phyloP scores from a whole-genome alignment of 108 stramenopile genomes.

The Nitzschia sp. region DNA sequence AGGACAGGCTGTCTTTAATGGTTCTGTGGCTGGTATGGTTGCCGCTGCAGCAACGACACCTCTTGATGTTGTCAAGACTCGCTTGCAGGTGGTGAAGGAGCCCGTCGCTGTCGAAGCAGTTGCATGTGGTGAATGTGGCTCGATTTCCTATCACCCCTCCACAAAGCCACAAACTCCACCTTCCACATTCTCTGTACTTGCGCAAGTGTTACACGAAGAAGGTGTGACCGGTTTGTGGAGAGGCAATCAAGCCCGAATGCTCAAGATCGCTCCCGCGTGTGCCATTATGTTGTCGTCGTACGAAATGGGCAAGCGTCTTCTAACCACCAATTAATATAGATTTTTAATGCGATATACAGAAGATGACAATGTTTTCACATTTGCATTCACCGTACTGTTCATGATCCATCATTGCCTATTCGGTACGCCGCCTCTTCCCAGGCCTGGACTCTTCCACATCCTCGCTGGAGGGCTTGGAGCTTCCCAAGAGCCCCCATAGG shows the following conservation, averaged over 20 bases:
- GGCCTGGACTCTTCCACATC: not conserved
- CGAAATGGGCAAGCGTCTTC: conserved; percentile 77
- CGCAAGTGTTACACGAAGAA: conserved; percentile 46
- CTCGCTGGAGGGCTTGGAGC: not conserved
- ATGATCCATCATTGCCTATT: not conserved
- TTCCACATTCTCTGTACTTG: conserved; percentile 12
- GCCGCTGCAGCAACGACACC: conserved; percentile 90
- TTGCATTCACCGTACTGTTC: too few species aligned
- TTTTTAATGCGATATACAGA: not conserved
- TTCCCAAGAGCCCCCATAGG: conserved; percentile 28
- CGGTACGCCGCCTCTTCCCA: not conserved
- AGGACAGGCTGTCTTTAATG: conserved; percentile 70
- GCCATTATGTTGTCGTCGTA: conserved; percentile 95
- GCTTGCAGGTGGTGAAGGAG: conserved; percentile 54
- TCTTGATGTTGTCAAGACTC: conserved; percentile 94
- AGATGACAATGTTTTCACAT: not conserved
- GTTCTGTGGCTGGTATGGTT: conserved; percentile 74
- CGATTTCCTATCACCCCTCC: conserved; percentile 7
- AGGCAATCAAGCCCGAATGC: conserved; percentile 80
- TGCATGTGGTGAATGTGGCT: conserved; percentile 12
- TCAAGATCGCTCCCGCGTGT: conserved; percentile 92
- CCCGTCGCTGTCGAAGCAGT: conserved; percentile 7
- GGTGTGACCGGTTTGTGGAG: conserved; percentile 74
- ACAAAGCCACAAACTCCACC: not conserved
- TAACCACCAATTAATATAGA: conserved; percentile 23